These are phyloP conservation scores for Microsporum canis DNA, from an alignment of 2,329 filamentous ascomycete genomes.

Conservation along the genomic window DNA sequence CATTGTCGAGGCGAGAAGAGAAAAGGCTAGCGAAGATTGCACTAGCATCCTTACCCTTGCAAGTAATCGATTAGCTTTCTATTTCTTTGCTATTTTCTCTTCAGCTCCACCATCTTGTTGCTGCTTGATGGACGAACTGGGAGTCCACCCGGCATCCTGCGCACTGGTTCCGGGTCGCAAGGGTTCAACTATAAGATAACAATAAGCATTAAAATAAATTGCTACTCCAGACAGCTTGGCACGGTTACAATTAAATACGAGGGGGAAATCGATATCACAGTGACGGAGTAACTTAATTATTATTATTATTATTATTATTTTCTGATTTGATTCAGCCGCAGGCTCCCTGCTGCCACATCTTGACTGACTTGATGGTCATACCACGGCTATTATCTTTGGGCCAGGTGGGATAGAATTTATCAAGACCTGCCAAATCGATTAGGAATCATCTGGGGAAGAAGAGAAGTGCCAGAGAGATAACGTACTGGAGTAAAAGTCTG, in stretches of 20 bases:
- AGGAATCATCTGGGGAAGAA: neutral
- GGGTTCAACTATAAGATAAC: neutral
- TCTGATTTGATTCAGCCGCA: conserved; percentile 16
- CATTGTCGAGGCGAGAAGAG: too few relatives aligned
- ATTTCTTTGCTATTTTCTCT: too few relatives aligned
- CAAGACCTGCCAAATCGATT: conserved; percentile 10
- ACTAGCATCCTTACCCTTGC: too few relatives aligned
- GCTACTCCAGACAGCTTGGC: neutral
- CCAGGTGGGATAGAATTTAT: conserved; percentile 41
- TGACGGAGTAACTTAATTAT: neutral
- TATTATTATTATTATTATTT: neutral
- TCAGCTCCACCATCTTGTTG: too few relatives aligned
- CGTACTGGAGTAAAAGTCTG: conserved; percentile 34
- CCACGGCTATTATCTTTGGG: conserved; percentile 32
- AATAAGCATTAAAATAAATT: neutral
- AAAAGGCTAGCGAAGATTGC: too few relatives aligned
- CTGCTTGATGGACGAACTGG: neutral
- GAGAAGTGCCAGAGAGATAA: conserved; percentile 11
- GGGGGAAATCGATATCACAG: neutral
- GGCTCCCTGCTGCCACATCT: conserved; percentile 37
- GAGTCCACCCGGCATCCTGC: neutral
- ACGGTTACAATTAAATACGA: neutral
- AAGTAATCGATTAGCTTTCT: too few relatives aligned
- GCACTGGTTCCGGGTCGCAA: neutral
- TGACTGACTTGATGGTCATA: conserved; percentile 39